Evolutionary conservation across 148 eudicot species (phyloP).

Genomic region (Suaeda aralocaspica): DNA sequence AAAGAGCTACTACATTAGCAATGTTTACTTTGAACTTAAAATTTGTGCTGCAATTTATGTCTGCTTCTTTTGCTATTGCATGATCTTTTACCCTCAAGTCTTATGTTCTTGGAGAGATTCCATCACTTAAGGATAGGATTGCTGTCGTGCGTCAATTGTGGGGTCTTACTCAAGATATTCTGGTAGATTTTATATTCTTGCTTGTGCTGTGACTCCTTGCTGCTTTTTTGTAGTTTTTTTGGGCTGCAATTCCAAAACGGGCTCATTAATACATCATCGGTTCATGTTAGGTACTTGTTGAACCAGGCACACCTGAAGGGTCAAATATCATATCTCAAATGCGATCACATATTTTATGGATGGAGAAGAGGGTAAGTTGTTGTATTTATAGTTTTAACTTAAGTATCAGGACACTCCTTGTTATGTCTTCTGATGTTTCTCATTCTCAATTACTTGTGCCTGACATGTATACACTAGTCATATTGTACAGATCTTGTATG

Average conservation of each 20-base stretch:
- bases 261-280: not conserved
- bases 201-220: not conserved
- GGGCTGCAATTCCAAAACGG: not conserved
- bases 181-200: constrained; percentile 46
- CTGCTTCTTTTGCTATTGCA: not conserved
- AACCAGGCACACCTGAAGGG: constrained; percentile 98
- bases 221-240: not conserved
- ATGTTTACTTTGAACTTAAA: not conserved
- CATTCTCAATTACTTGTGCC: too few species aligned
- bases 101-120: constrained; percentile 98
- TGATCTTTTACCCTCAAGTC: constrained; percentile 42
- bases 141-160: constrained; percentile 85
- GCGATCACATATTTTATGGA: constrained; percentile 95
- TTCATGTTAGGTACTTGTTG: constrained; percentile 63
- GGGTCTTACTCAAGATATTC: constrained; percentile 75
- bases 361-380: constrained; percentile 84
- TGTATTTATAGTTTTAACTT: too few species aligned
- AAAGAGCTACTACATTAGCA: not conserved
- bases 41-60: constrained; percentile 1
- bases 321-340: constrained; percentile 81
- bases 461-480: too few species aligned
- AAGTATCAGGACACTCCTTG: not conserved
- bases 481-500: too few species aligned
- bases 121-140: constrained; percentile 79
- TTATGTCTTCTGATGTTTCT: not conserved